Evolutionary conservation across 2,329 filamentous ascomycete genomes (phyloP).

Genomic region (Colletotrichum lupini): DNA sequence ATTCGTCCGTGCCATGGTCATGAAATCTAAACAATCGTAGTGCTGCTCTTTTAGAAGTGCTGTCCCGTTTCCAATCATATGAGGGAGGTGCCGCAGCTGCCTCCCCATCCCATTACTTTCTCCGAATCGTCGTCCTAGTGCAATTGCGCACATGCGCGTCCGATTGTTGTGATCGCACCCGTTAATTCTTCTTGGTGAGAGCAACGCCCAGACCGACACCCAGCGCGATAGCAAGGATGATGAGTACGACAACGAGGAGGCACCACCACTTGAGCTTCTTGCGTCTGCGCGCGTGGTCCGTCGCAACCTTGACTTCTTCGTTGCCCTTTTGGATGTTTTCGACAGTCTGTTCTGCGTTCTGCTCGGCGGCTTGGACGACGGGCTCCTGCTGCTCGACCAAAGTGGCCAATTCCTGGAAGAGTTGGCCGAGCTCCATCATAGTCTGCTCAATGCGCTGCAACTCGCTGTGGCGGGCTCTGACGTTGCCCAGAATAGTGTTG

Average conservation of each 20-base stretch:
- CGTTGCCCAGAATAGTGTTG: constrained; percentile 78
- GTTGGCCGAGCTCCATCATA: constrained; percentile 73
- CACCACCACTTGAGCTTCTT: constrained; percentile 88
- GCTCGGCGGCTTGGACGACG: constrained; percentile 70
- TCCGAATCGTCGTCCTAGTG: neutral
- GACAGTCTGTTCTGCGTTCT: constrained; percentile 73
- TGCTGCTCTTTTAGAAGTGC: constrained; percentile 17
- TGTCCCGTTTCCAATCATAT: constrained; percentile 10
- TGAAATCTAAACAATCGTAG: constrained; percentile 30
- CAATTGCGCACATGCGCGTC: neutral
- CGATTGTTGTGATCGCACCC: neutral
- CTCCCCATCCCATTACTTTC: neutral
- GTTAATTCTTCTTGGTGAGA: constrained; percentile 19
- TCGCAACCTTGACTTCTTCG: constrained; percentile 75
- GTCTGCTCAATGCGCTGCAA: constrained; percentile 84
- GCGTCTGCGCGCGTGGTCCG: constrained; percentile 72
- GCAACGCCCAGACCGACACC: constrained; percentile 64
- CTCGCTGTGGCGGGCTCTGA: constrained; percentile 85
- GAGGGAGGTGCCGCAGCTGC: neutral
- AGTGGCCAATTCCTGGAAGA: constrained; percentile 81
- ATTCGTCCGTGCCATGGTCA: constrained; percentile 21
- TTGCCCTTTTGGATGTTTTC: constrained; percentile 77
- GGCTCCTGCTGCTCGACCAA: constrained; percentile 79
- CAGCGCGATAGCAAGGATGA: constrained; percentile 65
- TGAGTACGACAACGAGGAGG: constrained; percentile 69